Conservation (phyloP, 164 flowering plant genomes). For the Vitis vinifera region DNA sequence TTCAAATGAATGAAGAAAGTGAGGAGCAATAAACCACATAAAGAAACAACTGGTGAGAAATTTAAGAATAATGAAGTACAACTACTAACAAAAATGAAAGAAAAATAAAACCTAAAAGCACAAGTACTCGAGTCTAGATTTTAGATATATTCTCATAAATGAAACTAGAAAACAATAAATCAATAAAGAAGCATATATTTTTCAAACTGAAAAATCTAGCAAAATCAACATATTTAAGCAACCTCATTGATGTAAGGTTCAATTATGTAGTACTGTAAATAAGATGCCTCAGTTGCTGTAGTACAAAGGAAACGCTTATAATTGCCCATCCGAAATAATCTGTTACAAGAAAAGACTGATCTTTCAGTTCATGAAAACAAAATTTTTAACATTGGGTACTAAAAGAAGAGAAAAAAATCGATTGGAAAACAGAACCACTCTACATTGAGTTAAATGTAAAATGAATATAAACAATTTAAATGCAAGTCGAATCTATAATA, state of each 20-base stretch:
- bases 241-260: conserved; percentile 79
- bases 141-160: neutral
- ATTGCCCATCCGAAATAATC: conserved; percentile 63
- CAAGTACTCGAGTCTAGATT: too few relatives aligned
- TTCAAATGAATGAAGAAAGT: too few relatives aligned
- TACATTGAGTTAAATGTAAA: neutral
- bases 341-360: conserved; percentile 20
- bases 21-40: too few relatives aligned
- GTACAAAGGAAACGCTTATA: conserved; percentile 55
- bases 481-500: neutral
- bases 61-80: too few relatives aligned
- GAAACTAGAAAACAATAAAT: neutral
- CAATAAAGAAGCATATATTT: neutral
- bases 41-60: too few relatives aligned
- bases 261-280: conserved; percentile 70
- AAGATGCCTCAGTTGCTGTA: conserved; percentile 61
- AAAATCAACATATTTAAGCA: neutral
- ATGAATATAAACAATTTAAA: neutral
- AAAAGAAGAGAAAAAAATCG: neutral
- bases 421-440: neutral
- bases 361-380: neutral
- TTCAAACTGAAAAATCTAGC: neutral
- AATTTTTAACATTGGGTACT: neutral
- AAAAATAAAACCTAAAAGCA: too few relatives aligned
- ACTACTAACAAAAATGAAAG: too few relatives aligned